These are phyloP conservation scores for Boletus coccyginus DNA, from an alignment of 768 basidiomycete genomes.

Conservation along the genomic window DNA sequence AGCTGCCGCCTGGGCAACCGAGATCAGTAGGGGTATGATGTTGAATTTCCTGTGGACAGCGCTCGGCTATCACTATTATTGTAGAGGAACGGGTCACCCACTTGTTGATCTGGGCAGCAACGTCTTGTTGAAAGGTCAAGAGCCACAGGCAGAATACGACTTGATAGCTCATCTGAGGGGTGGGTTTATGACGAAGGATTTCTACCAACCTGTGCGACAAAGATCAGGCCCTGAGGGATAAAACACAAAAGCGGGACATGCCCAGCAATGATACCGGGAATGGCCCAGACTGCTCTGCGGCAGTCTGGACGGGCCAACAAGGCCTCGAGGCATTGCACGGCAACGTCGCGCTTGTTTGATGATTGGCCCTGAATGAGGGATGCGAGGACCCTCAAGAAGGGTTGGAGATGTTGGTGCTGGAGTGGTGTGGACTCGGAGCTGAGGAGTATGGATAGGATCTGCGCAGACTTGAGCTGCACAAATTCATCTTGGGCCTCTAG, in stretches of 20 bases:
- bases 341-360: conserved; percentile 77
- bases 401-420: conserved; percentile 50
- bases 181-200: conserved; percentile 74
- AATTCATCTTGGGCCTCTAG: conserved; percentile 91
- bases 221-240: not conserved
- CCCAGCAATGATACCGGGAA: conserved; percentile 68
- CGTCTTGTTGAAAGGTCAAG: conserved; percentile 82
- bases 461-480: conserved; percentile 85
- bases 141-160: conserved; percentile 92
- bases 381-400: conserved; percentile 60
- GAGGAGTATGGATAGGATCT: conserved; percentile 84
- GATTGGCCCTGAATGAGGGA: conserved; percentile 58
- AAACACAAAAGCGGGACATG: conserved; percentile 25
- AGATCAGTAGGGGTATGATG: conserved; percentile 79
- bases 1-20: conserved; percentile 82
- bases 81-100: conserved; percentile 33
- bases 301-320: conserved; percentile 79
- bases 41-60: conserved; percentile 71
- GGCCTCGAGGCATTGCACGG: conserved; percentile 88
- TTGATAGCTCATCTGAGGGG: conserved; percentile 96
- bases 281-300: conserved; percentile 77
- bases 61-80: not conserved
- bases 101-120: conserved; percentile 88
- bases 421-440: conserved; percentile 53
- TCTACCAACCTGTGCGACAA: conserved; percentile 65